phyloP scores from a whole-genome alignment of 2,329 filamentous ascomycete genomes.

The Albophoma yamanashiensis region DNA sequence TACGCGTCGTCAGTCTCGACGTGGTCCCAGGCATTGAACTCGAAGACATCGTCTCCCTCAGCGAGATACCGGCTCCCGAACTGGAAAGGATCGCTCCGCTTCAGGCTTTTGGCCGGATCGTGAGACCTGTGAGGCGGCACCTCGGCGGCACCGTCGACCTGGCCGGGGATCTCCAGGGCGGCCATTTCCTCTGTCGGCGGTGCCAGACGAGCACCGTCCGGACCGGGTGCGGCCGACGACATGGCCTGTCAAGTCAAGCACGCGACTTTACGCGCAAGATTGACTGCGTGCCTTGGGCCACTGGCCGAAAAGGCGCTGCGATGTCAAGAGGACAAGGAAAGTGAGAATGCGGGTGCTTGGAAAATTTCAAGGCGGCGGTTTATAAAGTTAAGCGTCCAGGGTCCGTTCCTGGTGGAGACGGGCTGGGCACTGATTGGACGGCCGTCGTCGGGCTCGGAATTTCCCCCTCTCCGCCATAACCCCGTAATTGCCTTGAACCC shows the following conservation, averaged over 20 bases:
- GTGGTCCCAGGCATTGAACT: constrained; percentile 99
- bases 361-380: not conserved
- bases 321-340: not conserved
- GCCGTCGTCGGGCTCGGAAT: not conserved
- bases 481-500: too few relatives aligned
- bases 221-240: not conserved
- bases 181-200: constrained; percentile 13
- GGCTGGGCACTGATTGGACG: not conserved
- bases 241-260: not conserved
- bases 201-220: not conserved
- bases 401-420: not conserved
- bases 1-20: constrained; percentile 87
- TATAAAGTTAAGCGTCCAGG: not conserved
- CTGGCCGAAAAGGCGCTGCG: not conserved
- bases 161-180: constrained; percentile 7
- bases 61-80: constrained; percentile 85
- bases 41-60: constrained; percentile 80
- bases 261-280: not conserved
- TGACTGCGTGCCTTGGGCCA: not conserved
- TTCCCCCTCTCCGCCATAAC: not conserved
- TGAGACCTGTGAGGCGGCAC: constrained; percentile 58
- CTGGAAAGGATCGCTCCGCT: constrained; percentile 85
- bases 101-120: constrained; percentile 62
- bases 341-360: not conserved
- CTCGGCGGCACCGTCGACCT: constrained; percentile 6